Evolutionary conservation across 495 filamentous ascomycete species (phyloP).

Genomic region (Neurospora discreta): DNA sequence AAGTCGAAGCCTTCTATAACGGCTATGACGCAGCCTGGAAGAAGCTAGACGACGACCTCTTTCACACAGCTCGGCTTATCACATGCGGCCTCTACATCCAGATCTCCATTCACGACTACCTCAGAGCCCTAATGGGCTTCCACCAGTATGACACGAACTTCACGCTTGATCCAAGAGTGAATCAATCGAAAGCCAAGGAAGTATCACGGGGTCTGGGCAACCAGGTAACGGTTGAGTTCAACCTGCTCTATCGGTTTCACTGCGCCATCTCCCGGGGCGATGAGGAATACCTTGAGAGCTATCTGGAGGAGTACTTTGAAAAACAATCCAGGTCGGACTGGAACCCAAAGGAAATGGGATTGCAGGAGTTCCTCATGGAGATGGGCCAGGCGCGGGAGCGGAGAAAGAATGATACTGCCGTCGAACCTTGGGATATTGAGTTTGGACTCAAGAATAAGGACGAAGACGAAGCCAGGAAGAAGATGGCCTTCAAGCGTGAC

Average conservation of each 20-base stretch:
- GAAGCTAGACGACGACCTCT: constrained; percentile 69
- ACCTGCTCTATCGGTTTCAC: constrained; percentile 67
- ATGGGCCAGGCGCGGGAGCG: constrained; percentile 40
- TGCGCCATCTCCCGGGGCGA: constrained; percentile 54
- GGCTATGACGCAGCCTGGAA: constrained; percentile 4
- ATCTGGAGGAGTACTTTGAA: constrained; percentile 47
- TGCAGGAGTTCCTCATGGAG: constrained; percentile 44
- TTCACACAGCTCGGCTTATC: constrained; percentile 66
- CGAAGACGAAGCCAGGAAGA: constrained; percentile 38
- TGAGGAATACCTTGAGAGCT: constrained; percentile 47
- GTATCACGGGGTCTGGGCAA: constrained; percentile 64
- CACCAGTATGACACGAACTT: constrained; percentile 67
- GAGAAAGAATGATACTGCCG: constrained; percentile 40
- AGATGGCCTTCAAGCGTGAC: constrained; percentile 45
- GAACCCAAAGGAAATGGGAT: constrained; percentile 47
- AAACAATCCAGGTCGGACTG: constrained; percentile 23
- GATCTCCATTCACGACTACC: constrained; percentile 67
- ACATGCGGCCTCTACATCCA: constrained; percentile 75
- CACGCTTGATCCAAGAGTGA: constrained; percentile 62
- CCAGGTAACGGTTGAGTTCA: constrained; percentile 68
- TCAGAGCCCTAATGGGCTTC: constrained; percentile 68
- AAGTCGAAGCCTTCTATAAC: constrained; percentile 1
- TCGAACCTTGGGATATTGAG: constrained; percentile 46
- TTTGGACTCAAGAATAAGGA: constrained; percentile 46
- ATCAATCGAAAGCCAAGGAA: constrained; percentile 38